Base-by-base conservation (phyloP, 2,329 filamentous ascomycete genomes). In the Curvularia sp. region DNA sequence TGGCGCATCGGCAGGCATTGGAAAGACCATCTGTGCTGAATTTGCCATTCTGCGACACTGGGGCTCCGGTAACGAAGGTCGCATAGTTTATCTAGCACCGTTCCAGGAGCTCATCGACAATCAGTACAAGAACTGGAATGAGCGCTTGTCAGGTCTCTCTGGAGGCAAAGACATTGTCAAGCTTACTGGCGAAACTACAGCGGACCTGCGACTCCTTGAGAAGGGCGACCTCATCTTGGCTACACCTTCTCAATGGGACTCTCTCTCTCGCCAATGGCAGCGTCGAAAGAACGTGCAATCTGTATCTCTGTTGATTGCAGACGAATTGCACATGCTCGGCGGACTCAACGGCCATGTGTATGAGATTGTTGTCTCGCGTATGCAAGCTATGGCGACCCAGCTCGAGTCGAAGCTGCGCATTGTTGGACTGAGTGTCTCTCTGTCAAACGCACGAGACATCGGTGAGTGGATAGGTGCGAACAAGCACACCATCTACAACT, bases 401-500 rank as follows among this genome's bases (percentile, higher is more conserved):
- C 89, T 92, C 0, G 91, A 96, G 75, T 87, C 90, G 38, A 87
- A 90, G 9, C 85, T 98, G 80, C 89, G 95, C 50, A 94, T 98
- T 46, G 80, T 99, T 53, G 95, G 93, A 2, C 80, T 99, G 59
- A 93, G 92, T 73, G 95, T 97, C 27, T 96, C 95, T 23, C 83
- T 99, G 21, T 89, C 95, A 5, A 98, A 97, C 74, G 93, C 94
- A 49, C 87, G 93, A 58, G 95, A 99, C 71, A 86, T 99, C 69
- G 94, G 94, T 50, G 95, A 97, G 79, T 99, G 95, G 95, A 93
- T 99, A 66, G 95, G 96, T 66, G 95, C 94, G 7, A 96, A 89
- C 77, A 98, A 97, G 81, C 95, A 99, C 75, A 96, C 95, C 48
- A 97, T 97, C 64, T 99, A 94, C 84, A 99, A 99, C 80, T 99